Evolutionary conservation across 2,329 filamentous ascomycete genomes (phyloP), one percentile per base, ranked within the genome.

Genomic region (Madurella fahalii): DNA sequence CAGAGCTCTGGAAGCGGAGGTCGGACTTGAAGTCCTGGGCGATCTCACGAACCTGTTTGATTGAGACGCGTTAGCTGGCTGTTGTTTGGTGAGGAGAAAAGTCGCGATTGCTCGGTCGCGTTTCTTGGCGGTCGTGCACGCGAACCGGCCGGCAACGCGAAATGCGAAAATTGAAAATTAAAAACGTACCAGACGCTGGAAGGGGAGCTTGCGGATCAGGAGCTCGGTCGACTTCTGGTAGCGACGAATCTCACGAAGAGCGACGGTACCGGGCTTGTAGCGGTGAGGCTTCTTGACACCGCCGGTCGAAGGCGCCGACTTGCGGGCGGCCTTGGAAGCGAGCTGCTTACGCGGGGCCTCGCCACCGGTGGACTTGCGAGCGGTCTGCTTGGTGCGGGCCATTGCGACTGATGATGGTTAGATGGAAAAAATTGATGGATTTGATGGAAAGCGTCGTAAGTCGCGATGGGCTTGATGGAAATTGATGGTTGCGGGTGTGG

Each of bases 161-260:
- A 17, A 34, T 15, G n/a, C 9, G 25, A 43, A 34, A 11, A 4
- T 9, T 39, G 41, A 46, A 47, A n/a, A n/a, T n/a, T 4, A 7
- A 5, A 20, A 37, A 69, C 79, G 73, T 76, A 82, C 94, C 72
- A 99, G 81, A 74, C 94, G 89, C 80, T 96, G 90, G 82, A 99
- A 99, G 59, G 94, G 94, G 61, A 96, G 87, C 83, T 96, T 97
- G 77, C 90, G 86, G 77, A 99, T 91, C 67, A 99, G 80, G 49
- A 99, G 86, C 79, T 97, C 92, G 49, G 93, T 96, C 62, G 87
- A 90, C 81, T 95, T 95, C 81, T 97, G 93, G 82, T 97, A 97
- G 71, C 89, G 88, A 82, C 93, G 88, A 69, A 99, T 99, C 81
- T 99, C 94, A 84, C 91, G 90, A 69, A 97, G 88, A 83, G 93